Conservation (phyloP, 2,329 filamentous ascomycete species). For the Didymella keratinophila region DNA sequence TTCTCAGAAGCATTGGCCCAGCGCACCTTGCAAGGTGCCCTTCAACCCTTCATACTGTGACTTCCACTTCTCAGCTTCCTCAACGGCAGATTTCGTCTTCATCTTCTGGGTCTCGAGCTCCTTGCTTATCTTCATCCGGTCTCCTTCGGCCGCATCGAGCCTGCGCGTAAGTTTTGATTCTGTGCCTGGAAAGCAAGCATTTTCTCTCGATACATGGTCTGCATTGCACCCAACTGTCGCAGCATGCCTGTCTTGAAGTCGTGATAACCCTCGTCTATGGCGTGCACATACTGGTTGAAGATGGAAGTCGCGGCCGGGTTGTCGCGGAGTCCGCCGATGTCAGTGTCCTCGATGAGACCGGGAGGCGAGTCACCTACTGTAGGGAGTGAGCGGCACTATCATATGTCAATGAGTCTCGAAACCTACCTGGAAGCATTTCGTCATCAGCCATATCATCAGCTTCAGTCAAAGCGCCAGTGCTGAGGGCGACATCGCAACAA, state of each 20-base stretch:
- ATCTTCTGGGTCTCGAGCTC: neutral
- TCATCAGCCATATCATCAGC: neutral
- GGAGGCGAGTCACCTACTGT: neutral
- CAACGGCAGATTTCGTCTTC: neutral
- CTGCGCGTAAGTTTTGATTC: neutral
- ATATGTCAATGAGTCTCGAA: neutral
- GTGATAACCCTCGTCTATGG: conserved; percentile 12
- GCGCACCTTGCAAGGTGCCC: neutral
- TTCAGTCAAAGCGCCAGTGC: neutral
- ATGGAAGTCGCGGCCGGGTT: neutral
- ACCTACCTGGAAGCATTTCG: conserved; percentile 1
- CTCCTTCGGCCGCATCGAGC: neutral
- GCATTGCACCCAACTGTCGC: neutral
- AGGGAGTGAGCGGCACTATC: neutral
- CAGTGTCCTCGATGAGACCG: neutral
- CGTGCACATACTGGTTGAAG: neutral
- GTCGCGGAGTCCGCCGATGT: neutral
- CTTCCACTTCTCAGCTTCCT: conserved; percentile 1
- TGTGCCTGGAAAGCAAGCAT: neutral
- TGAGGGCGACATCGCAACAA: conserved; percentile 2
- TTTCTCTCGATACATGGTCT: neutral
- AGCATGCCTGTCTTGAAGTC: conserved; percentile 8
- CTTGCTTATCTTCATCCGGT: neutral
- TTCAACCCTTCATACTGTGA: conserved; percentile 5
- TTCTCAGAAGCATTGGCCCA: neutral